Conservation (phyloP, 179 eudicot genomes). For the Spinacia oleracea region DNA sequence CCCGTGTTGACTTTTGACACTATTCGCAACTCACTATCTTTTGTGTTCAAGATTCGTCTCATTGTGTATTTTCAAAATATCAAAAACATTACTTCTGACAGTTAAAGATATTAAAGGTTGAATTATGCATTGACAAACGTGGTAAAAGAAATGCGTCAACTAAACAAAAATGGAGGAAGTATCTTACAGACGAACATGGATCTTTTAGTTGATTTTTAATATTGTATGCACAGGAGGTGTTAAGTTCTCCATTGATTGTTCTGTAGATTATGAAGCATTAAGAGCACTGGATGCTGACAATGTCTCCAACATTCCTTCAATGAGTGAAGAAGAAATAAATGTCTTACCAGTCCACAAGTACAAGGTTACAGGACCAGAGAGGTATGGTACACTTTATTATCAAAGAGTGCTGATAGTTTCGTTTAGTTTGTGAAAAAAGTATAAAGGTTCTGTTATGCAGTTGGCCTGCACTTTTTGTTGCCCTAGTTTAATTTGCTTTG, state of each 20-base stretch:
- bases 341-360: constrained; percentile 74
- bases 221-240: too few relatives aligned
- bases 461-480: too few relatives aligned
- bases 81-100: too few relatives aligned
- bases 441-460: background rate
- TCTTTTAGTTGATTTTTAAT: background rate
- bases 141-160: too few relatives aligned
- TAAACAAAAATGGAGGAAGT: too few relatives aligned
- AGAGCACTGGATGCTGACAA: constrained; percentile 76
- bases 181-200: background rate
- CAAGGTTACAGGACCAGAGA: constrained; percentile 40
- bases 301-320: constrained; percentile 46
- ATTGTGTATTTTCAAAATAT: too few relatives aligned
- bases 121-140: too few relatives aligned
- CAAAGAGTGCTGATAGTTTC: background rate
- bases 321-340: constrained; percentile 72
- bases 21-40: too few relatives aligned
- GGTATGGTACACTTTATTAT: constrained; percentile 34
- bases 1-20: too few relatives aligned
- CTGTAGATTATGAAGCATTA: constrained; percentile 70
- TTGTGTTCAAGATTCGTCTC: too few relatives aligned
- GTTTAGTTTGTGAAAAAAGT: background rate
- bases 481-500: background rate
- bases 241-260: constrained; percentile 2
- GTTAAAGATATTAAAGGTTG: too few relatives aligned